A percentile compares a stretch with the other conserved stretches of the same genome.
Evolutionary conservation across 1,284 basidiomycete species (phyloP).

Genomic region (Tylopilus sp.): DNA sequence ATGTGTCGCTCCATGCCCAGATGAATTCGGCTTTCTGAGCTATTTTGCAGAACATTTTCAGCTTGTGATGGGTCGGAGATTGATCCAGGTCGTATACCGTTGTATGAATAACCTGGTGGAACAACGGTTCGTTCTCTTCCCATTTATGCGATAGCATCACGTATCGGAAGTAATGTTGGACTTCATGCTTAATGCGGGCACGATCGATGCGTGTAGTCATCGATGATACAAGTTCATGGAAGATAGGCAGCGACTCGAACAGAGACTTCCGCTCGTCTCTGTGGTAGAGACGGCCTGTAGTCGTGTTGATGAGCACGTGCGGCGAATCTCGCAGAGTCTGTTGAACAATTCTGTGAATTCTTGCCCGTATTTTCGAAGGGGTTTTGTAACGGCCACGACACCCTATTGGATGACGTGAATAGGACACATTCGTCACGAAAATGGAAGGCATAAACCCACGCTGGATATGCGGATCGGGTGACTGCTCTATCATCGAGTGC

Average conservation of each 20-base stretch:
- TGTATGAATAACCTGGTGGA: neutral
- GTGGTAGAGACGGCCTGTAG: neutral
- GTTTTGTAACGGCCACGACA: neutral
- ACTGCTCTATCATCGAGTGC: neutral
- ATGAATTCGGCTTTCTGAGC: neutral
- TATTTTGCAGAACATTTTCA: neutral
- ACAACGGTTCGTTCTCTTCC: slow-evolving; percentile 1
- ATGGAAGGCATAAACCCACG: neutral
- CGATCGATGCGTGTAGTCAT: neutral
- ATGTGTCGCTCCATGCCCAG: slow-evolving; percentile 1
- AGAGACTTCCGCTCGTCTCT: neutral
- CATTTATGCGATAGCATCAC: slow-evolving; percentile 2
- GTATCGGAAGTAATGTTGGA: slow-evolving; percentile 1
- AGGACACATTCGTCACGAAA: too few relatives aligned
- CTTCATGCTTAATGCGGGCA: neutral
- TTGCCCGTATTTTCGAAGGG: neutral
- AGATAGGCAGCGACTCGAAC: neutral
- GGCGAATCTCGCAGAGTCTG: neutral
- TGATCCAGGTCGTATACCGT: neutral
- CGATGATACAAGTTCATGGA: neutral
- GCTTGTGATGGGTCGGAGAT: neutral
- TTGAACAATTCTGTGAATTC: neutral
- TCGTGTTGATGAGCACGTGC: neutral
- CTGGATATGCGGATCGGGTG: neutral
- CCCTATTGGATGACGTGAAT: neutral